Conservation (phyloP, 306 rosid species). For the Fagus sylvatica region DNA sequence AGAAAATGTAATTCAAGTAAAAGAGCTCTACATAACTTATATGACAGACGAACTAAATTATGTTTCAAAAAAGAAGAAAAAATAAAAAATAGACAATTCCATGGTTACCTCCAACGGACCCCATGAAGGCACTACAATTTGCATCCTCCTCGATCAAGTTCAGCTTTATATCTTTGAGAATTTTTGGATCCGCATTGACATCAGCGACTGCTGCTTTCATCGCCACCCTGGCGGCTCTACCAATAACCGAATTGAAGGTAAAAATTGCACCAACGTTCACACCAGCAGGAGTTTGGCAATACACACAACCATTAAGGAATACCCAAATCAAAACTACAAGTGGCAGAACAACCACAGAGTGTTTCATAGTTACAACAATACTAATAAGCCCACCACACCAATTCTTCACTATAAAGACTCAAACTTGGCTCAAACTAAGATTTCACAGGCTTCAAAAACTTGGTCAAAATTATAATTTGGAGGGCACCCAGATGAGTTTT, state of each 20-base stretch:
- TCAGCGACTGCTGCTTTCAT: slow-evolving; percentile 77
- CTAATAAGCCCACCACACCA: slow-evolving; percentile 24
- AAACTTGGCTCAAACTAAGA: slow-evolving; percentile 21
- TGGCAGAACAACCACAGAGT: slow-evolving; percentile 24
- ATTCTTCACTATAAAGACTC: slow-evolving; percentile 22
- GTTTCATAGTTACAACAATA: slow-evolving; percentile 33
- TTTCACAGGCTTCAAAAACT: slow-evolving; percentile 13
- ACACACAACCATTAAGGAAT: slow-evolving; percentile 39
- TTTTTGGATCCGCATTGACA: slow-evolving; percentile 59
- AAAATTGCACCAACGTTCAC: slow-evolving; percentile 32
- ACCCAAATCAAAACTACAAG: slow-evolving; percentile 44
- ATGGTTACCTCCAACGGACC: slow-evolving; percentile 67
- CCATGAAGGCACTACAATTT: slow-evolving; percentile 67
- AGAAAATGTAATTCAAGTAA: background rate
- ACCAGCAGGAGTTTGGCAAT: slow-evolving; percentile 20
- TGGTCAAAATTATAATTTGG: slow-evolving; percentile 15
- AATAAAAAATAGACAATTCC: background rate
- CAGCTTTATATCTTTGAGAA: slow-evolving; percentile 67
- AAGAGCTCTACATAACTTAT: slow-evolving; percentile 20
- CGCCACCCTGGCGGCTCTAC: slow-evolving; percentile 61
- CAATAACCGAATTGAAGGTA: slow-evolving; percentile 73
- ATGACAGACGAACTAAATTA: slow-evolving; percentile 1
- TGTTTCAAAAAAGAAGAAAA: background rate
- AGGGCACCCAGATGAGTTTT: slow-evolving; percentile 8
- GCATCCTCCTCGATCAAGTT: slow-evolving; percentile 53